These are phyloP conservation scores for Chalaropsis ovoidea DNA, from an alignment of 2,329 filamentous ascomycete genomes.

Conservation along the genomic window DNA sequence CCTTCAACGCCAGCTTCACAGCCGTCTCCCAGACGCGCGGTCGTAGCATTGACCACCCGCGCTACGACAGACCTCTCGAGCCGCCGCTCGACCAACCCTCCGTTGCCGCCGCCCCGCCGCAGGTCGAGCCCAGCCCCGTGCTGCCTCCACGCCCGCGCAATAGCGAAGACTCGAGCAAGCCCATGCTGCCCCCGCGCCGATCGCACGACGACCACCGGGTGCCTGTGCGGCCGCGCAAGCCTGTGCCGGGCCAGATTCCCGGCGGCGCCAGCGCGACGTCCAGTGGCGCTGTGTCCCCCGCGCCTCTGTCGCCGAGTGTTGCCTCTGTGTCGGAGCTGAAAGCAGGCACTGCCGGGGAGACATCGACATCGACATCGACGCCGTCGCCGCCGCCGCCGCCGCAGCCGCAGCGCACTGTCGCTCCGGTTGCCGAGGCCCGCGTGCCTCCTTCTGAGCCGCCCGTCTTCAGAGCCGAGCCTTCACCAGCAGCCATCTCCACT, in stretches of 20 bases:
- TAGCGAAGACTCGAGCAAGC: constrained; percentile 18
- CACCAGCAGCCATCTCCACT: too few species aligned
- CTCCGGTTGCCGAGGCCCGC: background rate
- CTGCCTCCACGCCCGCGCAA: background rate
- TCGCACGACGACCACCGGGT: constrained; percentile 18
- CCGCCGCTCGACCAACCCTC: constrained; percentile 36
- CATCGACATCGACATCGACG: too few species aligned
- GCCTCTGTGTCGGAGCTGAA: background rate
- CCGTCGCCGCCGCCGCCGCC: too few species aligned
- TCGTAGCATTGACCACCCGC: constrained; percentile 30
- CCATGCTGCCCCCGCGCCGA: constrained; percentile 1
- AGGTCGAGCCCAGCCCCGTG: constrained; percentile 15
- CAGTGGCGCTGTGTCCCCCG: background rate
- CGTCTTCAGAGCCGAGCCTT: background rate
- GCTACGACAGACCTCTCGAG: constrained; percentile 42
- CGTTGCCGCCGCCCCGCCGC: background rate
- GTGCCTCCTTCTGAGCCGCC: background rate
- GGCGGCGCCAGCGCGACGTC: background rate
- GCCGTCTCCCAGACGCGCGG: constrained; percentile 30
- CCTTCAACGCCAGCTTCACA: constrained; percentile 27
- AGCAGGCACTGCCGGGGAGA: background rate
- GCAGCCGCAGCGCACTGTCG: background rate
- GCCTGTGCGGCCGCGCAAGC: constrained; percentile 15
- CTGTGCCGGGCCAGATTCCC: constrained; percentile 1
- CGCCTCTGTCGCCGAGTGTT: constrained; percentile 22